These are phyloP conservation scores for Mycena pura DNA, from an alignment of 768 basidiomycete species.

Conservation along the genomic window DNA sequence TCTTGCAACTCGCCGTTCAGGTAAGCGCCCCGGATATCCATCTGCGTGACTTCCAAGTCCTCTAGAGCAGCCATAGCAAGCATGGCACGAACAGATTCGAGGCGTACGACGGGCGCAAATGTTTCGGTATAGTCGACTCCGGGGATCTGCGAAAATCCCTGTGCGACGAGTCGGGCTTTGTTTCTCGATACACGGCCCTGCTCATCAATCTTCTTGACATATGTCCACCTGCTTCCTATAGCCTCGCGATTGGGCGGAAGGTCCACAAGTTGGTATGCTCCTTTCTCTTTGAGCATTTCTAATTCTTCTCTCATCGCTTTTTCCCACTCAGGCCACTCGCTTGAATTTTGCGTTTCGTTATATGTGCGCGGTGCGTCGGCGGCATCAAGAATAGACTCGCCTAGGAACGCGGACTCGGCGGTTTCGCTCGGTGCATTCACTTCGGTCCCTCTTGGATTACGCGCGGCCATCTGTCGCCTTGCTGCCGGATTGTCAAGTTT, in stretches of 20 bases:
- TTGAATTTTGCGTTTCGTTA: neutral
- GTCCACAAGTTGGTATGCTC: conserved; percentile 24
- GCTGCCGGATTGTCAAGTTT: neutral
- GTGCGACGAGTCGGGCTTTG: too few species aligned
- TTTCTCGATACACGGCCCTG: too few species aligned
- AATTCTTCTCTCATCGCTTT: conserved; percentile 26
- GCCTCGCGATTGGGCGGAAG: neutral
- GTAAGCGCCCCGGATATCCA: conserved; percentile 36
- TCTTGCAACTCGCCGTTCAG: conserved; percentile 18
- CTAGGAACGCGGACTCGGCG: too few species aligned
- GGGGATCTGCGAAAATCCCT: too few species aligned
- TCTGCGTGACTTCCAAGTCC: conserved; percentile 36
- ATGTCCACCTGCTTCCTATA: conserved; percentile 24
- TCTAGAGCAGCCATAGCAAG: conserved; percentile 36
- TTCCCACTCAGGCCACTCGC: conserved; percentile 30
- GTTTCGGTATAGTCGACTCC: conserved; percentile 36
- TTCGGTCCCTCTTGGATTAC: too few species aligned
- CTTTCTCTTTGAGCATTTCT: conserved; percentile 12
- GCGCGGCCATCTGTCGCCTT: too few species aligned
- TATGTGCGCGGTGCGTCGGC: conserved; percentile 8
- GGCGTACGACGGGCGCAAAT: conserved; percentile 15
- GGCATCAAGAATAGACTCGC: too few species aligned
- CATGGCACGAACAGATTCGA: conserved; percentile 18
- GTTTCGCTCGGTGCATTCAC: too few species aligned
- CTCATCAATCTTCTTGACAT: too few species aligned